Base-by-base conservation (phyloP, 805 yeast genomes). In the Lachancea lanzarotensis region DNA sequence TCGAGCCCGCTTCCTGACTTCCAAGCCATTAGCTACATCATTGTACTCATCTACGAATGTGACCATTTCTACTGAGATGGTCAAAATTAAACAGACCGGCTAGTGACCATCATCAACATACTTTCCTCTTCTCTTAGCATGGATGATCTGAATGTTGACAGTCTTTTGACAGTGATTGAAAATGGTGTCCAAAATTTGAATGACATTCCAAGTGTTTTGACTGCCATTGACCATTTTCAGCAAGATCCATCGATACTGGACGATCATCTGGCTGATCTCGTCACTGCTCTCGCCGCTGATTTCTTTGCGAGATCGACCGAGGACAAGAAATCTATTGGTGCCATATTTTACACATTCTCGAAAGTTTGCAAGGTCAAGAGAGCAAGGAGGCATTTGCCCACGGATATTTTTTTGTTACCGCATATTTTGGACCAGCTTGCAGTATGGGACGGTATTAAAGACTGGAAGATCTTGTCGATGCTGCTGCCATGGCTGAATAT, bases 401-500 rank as follows among this genome's bases (percentile, higher is more conserved):
- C 83, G 25, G 81, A 84, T 43, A 75, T 84, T 1, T 65, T 70
- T 45, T 54, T 75, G 13, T 59, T 86, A 6, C 68, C 72, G 0
- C 46, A 51, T 2, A 59, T 76, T n/a, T 16, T 72, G 1, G 32
- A 41, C 3, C 47, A 52, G 17, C 45, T 73, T 10, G 54, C 46
- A 6, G 8, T 22, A 0, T 41, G 17, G n/a, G 30, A 45, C 6
- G 33, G 35, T 5, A 12, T 48, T 56, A 43, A 42, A 40, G 4
- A 50, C 6, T 78, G 83, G 85, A 69, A 73, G 40, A 68, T 68
- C 26, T 57, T 65, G 30, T 80, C 68, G 45, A 62, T 81, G 10
- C 56, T 79, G 35, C 62, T 88, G 8, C 66, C 84, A 2, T 90
- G 96, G 95, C 69, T 87, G 9, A 73, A 82, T 0, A 77, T 82